phyloP scores from a whole-genome alignment of 2,329 filamentous ascomycete genomes.

The Apiospora malaysiana region DNA sequence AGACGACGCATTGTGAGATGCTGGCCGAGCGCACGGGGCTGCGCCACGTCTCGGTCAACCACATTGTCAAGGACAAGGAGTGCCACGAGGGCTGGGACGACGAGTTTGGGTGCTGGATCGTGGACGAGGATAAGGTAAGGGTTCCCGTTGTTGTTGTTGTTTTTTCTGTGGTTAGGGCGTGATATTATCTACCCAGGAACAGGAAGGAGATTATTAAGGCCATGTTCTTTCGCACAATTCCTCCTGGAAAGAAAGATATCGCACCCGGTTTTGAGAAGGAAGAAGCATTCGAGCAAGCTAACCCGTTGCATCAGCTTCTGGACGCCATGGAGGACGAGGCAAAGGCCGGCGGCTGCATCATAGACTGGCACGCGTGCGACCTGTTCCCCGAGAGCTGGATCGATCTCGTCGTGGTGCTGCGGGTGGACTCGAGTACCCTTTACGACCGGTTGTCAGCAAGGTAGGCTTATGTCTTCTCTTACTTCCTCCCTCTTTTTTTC shows the following conservation, averaged over 20 bases:
- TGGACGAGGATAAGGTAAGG: constrained; percentile 93
- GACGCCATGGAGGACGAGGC: constrained; percentile 88
- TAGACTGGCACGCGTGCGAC: constrained; percentile 99
- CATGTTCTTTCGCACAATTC: too few relatives aligned
- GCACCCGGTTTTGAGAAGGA: too few relatives aligned
- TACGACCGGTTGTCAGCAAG: constrained; percentile 83
- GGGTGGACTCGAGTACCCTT: constrained; percentile 78
- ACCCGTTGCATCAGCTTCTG: constrained; percentile 63
- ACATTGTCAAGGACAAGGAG: constrained; percentile 85
- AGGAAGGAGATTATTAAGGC: too few relatives aligned
- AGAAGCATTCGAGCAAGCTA: background rate
- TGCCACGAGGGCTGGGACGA: constrained; percentile 91
- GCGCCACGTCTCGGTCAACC: constrained; percentile 85
- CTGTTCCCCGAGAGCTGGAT: constrained; percentile 93
- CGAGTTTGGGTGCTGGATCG: constrained; percentile 85
- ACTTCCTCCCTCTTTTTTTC: constrained; percentile 1
- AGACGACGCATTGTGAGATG: constrained; percentile 88
- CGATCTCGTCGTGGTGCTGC: constrained; percentile 90
- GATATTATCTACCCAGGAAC: too few relatives aligned
- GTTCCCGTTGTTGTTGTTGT: too few relatives aligned
- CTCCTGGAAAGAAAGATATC: too few relatives aligned
- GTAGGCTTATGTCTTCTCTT: constrained; percentile 46
- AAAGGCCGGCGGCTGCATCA: constrained; percentile 79
- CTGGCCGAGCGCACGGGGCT: constrained; percentile 78
- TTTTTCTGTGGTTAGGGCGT: too few relatives aligned